Conservation (phyloP, 75 land plant species). For the Pinus tabuliformis region DNA sequence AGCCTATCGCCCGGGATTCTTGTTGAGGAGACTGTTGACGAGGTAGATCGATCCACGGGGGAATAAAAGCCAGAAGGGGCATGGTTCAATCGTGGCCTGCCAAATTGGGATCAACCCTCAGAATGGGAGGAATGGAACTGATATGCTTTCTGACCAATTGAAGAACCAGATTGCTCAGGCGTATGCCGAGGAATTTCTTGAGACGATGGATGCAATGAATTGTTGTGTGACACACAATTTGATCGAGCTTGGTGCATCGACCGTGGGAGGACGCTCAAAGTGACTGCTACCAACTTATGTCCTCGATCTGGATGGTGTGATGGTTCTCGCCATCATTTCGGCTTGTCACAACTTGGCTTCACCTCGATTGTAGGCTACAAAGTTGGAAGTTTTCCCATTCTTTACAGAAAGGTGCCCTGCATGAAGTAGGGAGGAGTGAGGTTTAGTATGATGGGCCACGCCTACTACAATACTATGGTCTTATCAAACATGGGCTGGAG, state of each 20-base stretch:
- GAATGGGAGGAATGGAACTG: too few species aligned
- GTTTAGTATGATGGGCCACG: slow-evolving; percentile 76
- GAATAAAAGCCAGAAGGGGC: too few species aligned
- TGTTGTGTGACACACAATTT: slow-evolving; percentile 12
- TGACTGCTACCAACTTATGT: slow-evolving; percentile 25
- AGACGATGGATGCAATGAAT: slow-evolving; percentile 25
- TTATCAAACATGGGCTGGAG: slow-evolving; percentile 80
- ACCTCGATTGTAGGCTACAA: background rate
- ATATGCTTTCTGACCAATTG: too few species aligned
- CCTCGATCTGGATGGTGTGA: slow-evolving; percentile 24
- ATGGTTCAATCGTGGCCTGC: too few species aligned
- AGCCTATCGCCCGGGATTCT: too few species aligned
- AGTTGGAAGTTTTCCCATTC: slow-evolving; percentile 14
- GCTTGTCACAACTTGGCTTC: slow-evolving; percentile 15
- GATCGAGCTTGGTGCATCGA: slow-evolving; percentile 3
- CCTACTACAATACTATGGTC: slow-evolving; percentile 71
- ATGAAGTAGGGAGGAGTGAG: slow-evolving; percentile 58
- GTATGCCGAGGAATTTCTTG: too few species aligned
- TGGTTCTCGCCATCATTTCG: slow-evolving; percentile 31
- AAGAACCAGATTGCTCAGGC: too few species aligned
- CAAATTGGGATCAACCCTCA: too few species aligned
- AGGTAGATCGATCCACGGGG: too few species aligned
- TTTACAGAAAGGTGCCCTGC: slow-evolving; percentile 57
- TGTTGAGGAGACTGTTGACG: too few species aligned
- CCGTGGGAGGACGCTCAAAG: background rate